Conservation (phyloP, 1,139 yeast species). For the Meyerozyma elateridarum region DNA sequence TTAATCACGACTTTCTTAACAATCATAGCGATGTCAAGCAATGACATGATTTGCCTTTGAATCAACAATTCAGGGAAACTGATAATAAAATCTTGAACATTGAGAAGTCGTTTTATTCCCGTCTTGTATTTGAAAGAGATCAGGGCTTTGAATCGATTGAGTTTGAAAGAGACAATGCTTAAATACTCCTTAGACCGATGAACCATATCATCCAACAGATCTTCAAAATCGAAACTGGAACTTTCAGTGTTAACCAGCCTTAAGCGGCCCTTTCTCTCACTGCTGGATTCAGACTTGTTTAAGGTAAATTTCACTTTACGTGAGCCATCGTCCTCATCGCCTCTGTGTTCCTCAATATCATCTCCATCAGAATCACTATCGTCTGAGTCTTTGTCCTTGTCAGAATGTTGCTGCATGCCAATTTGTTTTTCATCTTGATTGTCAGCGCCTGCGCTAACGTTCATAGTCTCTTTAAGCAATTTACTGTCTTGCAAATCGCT, state of each 20-base stretch:
- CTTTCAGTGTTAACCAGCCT: conserved; percentile 3
- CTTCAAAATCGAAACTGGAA: conserved; percentile 22
- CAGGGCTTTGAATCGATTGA: conserved; percentile 45
- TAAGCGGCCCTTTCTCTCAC: conserved; percentile 1
- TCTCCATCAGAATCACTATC: too few relatives aligned
- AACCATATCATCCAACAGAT: conserved; percentile 53
- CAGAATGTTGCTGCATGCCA: too few relatives aligned
- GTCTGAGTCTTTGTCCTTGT: too few relatives aligned
- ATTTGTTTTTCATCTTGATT: too few relatives aligned
- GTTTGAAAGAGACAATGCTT: conserved; percentile 46
- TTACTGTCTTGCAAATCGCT: conserved; percentile 28
- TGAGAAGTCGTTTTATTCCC: conserved; percentile 53
- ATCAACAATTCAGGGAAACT: conserved; percentile 50
- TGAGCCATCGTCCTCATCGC: conserved; percentile 9
- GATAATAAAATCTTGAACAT: conserved; percentile 56
- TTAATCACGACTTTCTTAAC: conserved; percentile 49
- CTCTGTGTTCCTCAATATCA: conserved; percentile 9
- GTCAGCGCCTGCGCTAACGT: conserved; percentile 7
- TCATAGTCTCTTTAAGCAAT: conserved; percentile 14
- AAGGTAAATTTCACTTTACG: conserved; percentile 7
- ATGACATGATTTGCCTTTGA: conserved; percentile 45
- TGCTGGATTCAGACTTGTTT: background rate
- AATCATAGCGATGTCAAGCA: conserved; percentile 48
- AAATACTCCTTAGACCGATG: conserved; percentile 54
- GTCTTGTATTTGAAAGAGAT: conserved; percentile 54